Evolutionary conservation across 1,284 basidiomycete species (phyloP), one percentile per base, ranked within the genome.

Genomic region (Malassezia sympodialis): DNA sequence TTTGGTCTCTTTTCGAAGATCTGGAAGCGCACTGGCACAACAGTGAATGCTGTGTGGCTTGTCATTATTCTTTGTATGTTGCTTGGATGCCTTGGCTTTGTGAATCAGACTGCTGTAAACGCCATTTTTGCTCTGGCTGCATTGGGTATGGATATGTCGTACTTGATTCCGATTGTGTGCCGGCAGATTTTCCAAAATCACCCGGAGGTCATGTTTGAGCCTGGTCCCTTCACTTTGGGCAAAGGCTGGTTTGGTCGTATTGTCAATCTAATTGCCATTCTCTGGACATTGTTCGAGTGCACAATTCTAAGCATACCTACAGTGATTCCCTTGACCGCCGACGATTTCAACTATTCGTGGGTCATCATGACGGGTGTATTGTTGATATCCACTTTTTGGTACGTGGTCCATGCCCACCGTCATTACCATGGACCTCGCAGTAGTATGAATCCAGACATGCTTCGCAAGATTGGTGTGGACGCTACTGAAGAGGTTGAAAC

Each of bases 171-270:
- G 46, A 77, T 78, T 44, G 61, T 73, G 5, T 75, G 76, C 63
- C 82, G 86, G 32, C 80, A 87, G 53, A 76, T 85, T 53, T 88
- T 81, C 75, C 78, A 80, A 55, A 79, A 84, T 59, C 88, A 91
- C 68, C 88, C 88, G 0, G 88, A 90, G 48, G 78, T 90, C 32
- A 55, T 62, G 55, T 90, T 87, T 79, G 84, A 83, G 71, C 87
- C 88, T 0, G 88, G 88, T n/a, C 88, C 88, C 17, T 90, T 88
- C 77, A 86, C 83, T 72, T 83, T 90, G 79, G 88, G 88, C 21
- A 78, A 82, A 49, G 87, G 86, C 0, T 47, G 79, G 56, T 72
- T 88, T 19, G 86, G 85, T 3, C 80, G 79, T 77, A 67, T 79
- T 14, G 80, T 81, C 62, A 88, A 89, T 68, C 58, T 79, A 19